Percentiles rank a stretch among this genome's conserved stretches.
These are phyloP conservation scores for Xeromyces bisporus DNA, from an alignment of 495 filamentous ascomycete genomes.

Conservation along the genomic window DNA sequence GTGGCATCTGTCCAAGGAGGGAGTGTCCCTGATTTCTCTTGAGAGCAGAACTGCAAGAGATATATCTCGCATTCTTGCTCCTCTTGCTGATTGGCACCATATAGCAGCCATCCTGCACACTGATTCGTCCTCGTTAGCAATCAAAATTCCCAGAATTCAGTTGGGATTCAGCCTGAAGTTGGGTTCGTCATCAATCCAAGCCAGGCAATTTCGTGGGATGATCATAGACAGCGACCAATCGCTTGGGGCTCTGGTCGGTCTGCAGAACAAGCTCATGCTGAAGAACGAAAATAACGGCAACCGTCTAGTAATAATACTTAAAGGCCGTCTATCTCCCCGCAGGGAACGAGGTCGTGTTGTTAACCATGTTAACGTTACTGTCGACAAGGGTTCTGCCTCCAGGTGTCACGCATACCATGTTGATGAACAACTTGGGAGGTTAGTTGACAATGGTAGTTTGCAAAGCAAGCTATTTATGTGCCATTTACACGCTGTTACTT, in stretches of 20 bases:
- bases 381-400: constrained; percentile 8
- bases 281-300: constrained; percentile 8
- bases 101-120: constrained; percentile 13
- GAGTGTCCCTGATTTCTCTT: constrained; percentile 15
- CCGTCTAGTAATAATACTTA: constrained; percentile 35
- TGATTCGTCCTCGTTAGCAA: constrained; percentile 8
- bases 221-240: constrained; percentile 33
- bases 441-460: constrained; percentile 34
- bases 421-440: constrained; percentile 30
- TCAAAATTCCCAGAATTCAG: constrained; percentile 32
- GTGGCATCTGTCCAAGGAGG: constrained; percentile 5
- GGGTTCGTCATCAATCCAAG: constrained; percentile 19
- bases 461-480: constrained; percentile 35
- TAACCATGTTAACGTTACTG: no score
- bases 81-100: constrained; percentile 17
- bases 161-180: constrained; percentile 30
- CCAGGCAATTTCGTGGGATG: constrained; percentile 38
- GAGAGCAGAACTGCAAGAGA: constrained; percentile 11
- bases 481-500: constrained; percentile 47
- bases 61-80: constrained; percentile 16
- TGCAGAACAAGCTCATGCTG: constrained; percentile 37
- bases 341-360: constrained; percentile 18
- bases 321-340: constrained; percentile 10
- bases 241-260: constrained; percentile 34
- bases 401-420: constrained; percentile 28